Evolutionary conservation across 2,329 filamentous ascomycete species (phyloP), one percentile per base, ranked within the genome.

Genomic region (Colletotrichum falcatum): DNA sequence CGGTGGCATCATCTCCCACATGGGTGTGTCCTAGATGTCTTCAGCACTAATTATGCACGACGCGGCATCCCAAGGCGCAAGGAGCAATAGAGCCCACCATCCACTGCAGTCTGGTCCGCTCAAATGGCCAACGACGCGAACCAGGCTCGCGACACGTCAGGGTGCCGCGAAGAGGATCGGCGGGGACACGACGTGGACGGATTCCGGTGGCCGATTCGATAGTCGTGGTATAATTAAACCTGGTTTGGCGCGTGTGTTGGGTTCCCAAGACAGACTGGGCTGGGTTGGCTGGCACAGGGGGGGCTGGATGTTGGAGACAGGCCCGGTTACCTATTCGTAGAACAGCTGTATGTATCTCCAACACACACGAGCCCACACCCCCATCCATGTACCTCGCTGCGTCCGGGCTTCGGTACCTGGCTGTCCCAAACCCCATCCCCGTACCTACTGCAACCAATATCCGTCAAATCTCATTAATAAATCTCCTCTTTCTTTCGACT

Each of bases 391-490:
- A 56, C 48, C 46, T 23, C 46, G 26, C 48, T 46, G 46, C 42
- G 59, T 61, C 58, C 56, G 44, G 64, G 44, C 28, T 65, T 62
- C 68, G 64, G 68, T 46, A 46, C 44, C 44, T 23, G 18, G 61
- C 66, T 37, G 42, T 54, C 61, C 51, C 42, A 58, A 58, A 26
- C 39, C 51, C 26, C 51, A 37, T 51, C 53, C 61, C 54, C 33
- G 49, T 55, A 66, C 64, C 14, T 18, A 26, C 30, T 54, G 63
- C 33, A 54, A 42, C 67, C 63, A 67, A 67, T 70, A 68, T 61
- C 64, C 56, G 61, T 61, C 62, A 70, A 62, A 63, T 70, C 65
- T 55, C 60, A 70, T 70, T 67, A 63, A 66, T 70, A 61, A 70
- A 67, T 67, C 67, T 66, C 65, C 64, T 67, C 68, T 61, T 35